phyloP scores from a whole-genome alignment of 495 filamentous ascomycete genomes.

The Xylaria nigripes region DNA sequence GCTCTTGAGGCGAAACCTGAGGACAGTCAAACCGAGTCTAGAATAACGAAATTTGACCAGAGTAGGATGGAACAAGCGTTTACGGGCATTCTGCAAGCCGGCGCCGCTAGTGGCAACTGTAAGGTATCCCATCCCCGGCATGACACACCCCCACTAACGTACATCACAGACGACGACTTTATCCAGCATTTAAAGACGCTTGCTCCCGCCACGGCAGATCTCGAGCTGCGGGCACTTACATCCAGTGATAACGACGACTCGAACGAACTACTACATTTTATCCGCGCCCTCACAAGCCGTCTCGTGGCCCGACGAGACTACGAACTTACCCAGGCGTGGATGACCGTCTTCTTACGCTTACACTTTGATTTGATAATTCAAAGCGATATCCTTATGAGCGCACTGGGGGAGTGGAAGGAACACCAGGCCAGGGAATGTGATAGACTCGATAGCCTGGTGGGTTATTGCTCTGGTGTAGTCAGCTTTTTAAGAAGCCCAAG shows the following conservation, averaged over 20 bases:
- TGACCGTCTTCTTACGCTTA: conserved; percentile 78
- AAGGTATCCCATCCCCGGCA: conserved; percentile 17
- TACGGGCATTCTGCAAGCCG: conserved; percentile 48
- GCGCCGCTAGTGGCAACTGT: conserved; percentile 44
- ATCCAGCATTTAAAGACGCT: conserved; percentile 71
- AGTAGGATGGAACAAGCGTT: conserved; percentile 45
- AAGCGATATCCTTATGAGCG: conserved; percentile 35
- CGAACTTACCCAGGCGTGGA: conserved; percentile 92
- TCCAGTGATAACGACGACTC: conserved; percentile 33
- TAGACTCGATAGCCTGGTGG: conserved; percentile 67
- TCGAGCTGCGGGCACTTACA: conserved; percentile 77
- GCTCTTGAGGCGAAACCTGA: conserved; percentile 14
- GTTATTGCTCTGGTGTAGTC: conserved; percentile 83
- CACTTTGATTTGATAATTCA: conserved; percentile 50
- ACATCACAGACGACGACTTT: conserved; percentile 45
- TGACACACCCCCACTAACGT: conserved; percentile 7
- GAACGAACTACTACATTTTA: conserved; percentile 54
- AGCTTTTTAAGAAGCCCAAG: conserved; percentile 69
- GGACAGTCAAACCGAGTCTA: conserved; percentile 18
- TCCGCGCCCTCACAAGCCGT: conserved; percentile 61
- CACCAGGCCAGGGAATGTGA: conserved; percentile 59
- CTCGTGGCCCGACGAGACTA: conserved; percentile 66
- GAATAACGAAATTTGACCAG: conserved; percentile 33
- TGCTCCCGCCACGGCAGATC: conserved; percentile 70
- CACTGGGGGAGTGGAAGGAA: conserved; percentile 55